These are phyloP conservation scores for Ogataea angusta DNA, from an alignment of 805 yeast genomes.

Conservation along the genomic window DNA sequence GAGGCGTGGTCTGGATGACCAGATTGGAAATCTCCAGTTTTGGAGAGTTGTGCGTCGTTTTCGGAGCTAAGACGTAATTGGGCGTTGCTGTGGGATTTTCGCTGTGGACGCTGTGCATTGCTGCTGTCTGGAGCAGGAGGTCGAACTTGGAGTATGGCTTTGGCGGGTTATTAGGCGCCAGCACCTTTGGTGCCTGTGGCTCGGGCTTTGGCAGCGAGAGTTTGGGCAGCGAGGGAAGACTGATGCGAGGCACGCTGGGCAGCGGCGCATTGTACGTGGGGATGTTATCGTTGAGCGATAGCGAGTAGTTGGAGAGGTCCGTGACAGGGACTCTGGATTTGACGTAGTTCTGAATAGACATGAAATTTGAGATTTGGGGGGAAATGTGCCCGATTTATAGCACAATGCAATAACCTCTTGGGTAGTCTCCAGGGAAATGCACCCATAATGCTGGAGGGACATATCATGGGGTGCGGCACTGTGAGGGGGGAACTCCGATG, in stretches of 20 bases:
- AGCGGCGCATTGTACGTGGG: slow-evolving; percentile 26
- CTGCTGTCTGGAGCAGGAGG: slow-evolving; percentile 31
- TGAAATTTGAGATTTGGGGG: slow-evolving; percentile 2
- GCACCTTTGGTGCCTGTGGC: slow-evolving; percentile 1
- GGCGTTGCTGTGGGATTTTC: not conserved
- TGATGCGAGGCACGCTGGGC: slow-evolving; percentile 5
- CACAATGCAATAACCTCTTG: not conserved
- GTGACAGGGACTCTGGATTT: slow-evolving; percentile 27
- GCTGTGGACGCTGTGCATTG: slow-evolving; percentile 13
- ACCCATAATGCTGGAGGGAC: slow-evolving; percentile 8
- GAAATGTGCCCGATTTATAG: slow-evolving; percentile 2
- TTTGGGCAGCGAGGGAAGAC: slow-evolving; percentile 5
- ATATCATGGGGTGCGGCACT: slow-evolving; percentile 6
- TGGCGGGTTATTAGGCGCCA: slow-evolving; percentile 3
- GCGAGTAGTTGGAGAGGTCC: slow-evolving; percentile 32
- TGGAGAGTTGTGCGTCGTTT: slow-evolving; percentile 18
- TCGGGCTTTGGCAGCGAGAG: slow-evolving; percentile 8
- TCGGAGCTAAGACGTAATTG: slow-evolving; percentile 7
- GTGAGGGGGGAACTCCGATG: slow-evolving; percentile 12
- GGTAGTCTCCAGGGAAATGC: slow-evolving; percentile 1
- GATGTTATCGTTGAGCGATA: slow-evolving; percentile 28
- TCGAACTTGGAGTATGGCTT: slow-evolving; percentile 26
- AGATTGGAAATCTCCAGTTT: slow-evolving; percentile 21
- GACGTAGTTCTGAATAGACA: slow-evolving; percentile 28
- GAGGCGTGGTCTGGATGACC: slow-evolving; percentile 10